Conservation (phyloP, 2,329 filamentous ascomycete genomes). For the Botrytis byssoidea region DNA sequence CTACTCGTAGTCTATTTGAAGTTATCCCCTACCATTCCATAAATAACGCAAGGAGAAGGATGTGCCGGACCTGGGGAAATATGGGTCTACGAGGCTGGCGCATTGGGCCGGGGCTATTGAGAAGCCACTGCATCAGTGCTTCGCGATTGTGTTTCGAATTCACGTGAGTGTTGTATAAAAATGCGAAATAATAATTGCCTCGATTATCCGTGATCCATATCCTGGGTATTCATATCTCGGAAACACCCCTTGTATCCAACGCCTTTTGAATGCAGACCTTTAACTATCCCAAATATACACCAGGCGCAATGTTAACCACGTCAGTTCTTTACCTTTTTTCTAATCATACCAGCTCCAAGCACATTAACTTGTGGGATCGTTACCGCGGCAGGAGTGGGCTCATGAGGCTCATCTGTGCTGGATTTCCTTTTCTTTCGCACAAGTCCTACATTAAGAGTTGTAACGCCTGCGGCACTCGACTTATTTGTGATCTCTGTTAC, state of each 20-base stretch:
- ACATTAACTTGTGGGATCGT: constrained; percentile 45
- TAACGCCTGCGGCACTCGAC: constrained; percentile 33
- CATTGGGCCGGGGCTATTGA: neutral
- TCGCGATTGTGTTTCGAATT: constrained; percentile 1
- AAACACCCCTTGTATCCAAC: constrained; percentile 1
- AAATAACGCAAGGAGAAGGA: neutral
- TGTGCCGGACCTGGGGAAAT: neutral
- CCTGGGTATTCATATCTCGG: constrained; percentile 15
- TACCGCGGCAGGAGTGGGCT: constrained; percentile 7
- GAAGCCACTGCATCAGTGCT: neutral
- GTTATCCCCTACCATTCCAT: neutral
- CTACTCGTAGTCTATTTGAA: neutral
- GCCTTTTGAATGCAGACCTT: neutral
- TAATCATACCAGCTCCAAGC: constrained; percentile 49
- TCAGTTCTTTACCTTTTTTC: constrained; percentile 56
- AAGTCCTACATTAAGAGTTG: constrained; percentile 42
- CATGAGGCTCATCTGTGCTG: constrained; percentile 24
- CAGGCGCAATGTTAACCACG: neutral
- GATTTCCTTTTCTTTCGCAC: constrained; percentile 53
- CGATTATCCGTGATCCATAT: constrained; percentile 10
- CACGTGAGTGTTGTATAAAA: neutral
- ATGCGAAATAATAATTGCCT: neutral
- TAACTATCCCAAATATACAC: neutral
- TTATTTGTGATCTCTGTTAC: constrained; percentile 32
- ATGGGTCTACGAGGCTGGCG: neutral